phyloP scores from a whole-genome alignment of 495 filamentous ascomycete species.

The Penicillium nucicola region DNA sequence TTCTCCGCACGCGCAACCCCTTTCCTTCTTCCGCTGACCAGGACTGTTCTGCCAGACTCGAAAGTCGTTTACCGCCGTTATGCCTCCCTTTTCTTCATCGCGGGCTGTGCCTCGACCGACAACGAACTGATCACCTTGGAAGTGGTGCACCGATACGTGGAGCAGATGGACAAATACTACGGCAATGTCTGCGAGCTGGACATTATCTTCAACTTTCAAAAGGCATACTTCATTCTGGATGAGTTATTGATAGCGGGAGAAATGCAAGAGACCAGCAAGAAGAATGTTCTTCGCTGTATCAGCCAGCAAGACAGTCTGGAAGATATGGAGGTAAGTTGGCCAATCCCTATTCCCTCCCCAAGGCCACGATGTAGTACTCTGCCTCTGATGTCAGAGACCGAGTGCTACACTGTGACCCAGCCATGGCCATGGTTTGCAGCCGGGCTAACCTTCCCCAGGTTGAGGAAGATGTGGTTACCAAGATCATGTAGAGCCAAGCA shows the following conservation, averaged over 20 bases:
- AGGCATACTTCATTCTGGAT: slow-evolving; percentile 98
- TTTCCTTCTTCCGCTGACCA: slow-evolving; percentile 12
- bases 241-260: slow-evolving; percentile 94
- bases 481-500: slow-evolving; percentile 72
- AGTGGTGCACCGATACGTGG: slow-evolving; percentile 97
- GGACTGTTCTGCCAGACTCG: slow-evolving; percentile 58
- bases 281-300: slow-evolving; percentile 94
- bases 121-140: slow-evolving; percentile 98
- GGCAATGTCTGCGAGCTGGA: slow-evolving; percentile 99
- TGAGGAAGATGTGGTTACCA: slow-evolving; percentile 89
- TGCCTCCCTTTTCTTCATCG: slow-evolving; percentile 98
- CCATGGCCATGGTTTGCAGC: slow-evolving; percentile 16
- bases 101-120: slow-evolving; percentile 88
- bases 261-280: slow-evolving; percentile 99
- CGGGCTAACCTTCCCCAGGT: slow-evolving; percentile 74
- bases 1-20: slow-evolving; percentile 9
- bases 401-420: not conserved
- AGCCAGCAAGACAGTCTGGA: slow-evolving; percentile 91
- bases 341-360: not conserved
- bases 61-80: slow-evolving; percentile 99
- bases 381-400: not conserved
- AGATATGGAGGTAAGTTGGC: slow-evolving; percentile 88
- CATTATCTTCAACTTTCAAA: slow-evolving; percentile 99
- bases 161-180: slow-evolving; percentile 99
- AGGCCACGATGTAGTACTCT: not conserved